Evolutionary conservation across 805 yeast genomes (phyloP).

Genomic region (Metschnikowia cubensis): DNA sequence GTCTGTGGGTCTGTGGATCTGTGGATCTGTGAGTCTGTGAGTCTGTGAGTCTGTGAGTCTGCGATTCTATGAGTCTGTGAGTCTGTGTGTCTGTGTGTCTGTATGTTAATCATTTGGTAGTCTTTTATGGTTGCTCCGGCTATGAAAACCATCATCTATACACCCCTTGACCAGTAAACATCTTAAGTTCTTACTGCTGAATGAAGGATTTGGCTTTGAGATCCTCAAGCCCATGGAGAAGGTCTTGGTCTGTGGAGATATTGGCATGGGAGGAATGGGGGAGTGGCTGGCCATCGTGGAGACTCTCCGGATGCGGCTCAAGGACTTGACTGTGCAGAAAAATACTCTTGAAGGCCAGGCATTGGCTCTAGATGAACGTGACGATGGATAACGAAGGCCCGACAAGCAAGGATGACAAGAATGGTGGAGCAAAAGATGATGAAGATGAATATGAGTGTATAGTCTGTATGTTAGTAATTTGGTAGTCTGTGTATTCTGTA

Average conservation of each 20-base stretch:
- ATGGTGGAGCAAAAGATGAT: slow-evolving; percentile 28
- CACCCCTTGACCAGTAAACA: slow-evolving; percentile 44
- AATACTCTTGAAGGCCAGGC: slow-evolving; percentile 7
- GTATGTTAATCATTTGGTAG: too few relatives aligned
- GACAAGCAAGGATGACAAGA: slow-evolving; percentile 25
- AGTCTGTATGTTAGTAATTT: too few relatives aligned
- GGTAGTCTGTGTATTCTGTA: too few relatives aligned
- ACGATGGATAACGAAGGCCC: slow-evolving; percentile 10
- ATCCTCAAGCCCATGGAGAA: slow-evolving; percentile 45
- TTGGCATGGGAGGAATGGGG: slow-evolving; percentile 49
- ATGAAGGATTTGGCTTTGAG: slow-evolving; percentile 42
- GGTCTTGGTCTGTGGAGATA: slow-evolving; percentile 45
- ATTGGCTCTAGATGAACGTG: slow-evolving; percentile 13
- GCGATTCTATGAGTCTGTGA: too few relatives aligned
- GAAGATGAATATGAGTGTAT: slow-evolving; percentile 32
- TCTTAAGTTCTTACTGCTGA: slow-evolving; percentile 26
- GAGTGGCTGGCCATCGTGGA: slow-evolving; percentile 47
- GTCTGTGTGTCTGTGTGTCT: too few relatives aligned
- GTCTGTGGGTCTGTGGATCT: too few relatives aligned
- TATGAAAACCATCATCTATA: slow-evolving; percentile 47
- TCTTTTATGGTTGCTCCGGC: slow-evolving; percentile 47
- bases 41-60: too few relatives aligned
- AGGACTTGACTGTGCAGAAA: slow-evolving; percentile 25
- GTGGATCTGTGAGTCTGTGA: too few relatives aligned
- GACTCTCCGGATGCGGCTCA: slow-evolving; percentile 34